A percentile compares a stretch with the other conserved stretches of the same genome.
Evolutionary conservation across 2,329 filamentous ascomycete genomes (phyloP).

Genomic region (Colletotrichum tofieldiae): DNA sequence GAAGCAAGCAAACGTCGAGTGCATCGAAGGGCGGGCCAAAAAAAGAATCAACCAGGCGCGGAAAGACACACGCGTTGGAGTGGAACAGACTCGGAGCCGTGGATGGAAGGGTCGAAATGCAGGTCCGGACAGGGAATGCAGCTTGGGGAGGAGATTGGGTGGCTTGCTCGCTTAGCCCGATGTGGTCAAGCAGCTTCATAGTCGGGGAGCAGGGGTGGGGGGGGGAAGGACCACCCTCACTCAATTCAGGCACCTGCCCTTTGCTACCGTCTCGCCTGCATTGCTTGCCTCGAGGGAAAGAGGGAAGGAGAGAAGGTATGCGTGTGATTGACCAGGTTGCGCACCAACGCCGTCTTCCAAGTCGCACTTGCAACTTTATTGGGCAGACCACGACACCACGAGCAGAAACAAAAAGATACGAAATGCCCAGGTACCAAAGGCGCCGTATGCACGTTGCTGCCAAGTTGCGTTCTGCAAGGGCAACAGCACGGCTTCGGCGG

Average conservation of each 20-base stretch:
- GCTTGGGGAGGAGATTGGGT: constrained; percentile 33
- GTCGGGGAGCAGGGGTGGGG: neutral
- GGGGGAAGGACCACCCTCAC: neutral
- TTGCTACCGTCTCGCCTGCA: neutral
- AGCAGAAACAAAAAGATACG: neutral
- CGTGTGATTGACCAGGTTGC: neutral
- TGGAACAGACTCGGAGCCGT: constrained; percentile 3
- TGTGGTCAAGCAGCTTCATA: neutral
- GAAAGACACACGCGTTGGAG: neutral
- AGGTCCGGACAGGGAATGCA: constrained; percentile 17
- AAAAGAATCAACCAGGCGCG: constrained; percentile 20
- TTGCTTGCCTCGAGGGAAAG: no score
- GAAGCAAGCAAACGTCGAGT: constrained; percentile 29
- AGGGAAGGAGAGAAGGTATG: no score
- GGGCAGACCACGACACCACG: neutral
- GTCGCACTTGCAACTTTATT: neutral
- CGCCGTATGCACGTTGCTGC: constrained; percentile 2
- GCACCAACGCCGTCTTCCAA: neutral
- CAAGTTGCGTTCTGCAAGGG: constrained; percentile 19
- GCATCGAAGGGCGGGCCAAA: constrained; percentile 20
- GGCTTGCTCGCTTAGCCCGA: constrained; percentile 20
- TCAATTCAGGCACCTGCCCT: constrained; percentile 16
- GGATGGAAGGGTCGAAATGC: constrained; percentile 1
- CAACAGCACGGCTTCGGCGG: constrained; percentile 1
- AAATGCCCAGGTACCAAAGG: no score